A percentile compares a stretch with the other conserved stretches of the same genome.
Conservation (phyloP, 1,284 basidiomycete genomes). For the Trametes polyzona region DNA sequence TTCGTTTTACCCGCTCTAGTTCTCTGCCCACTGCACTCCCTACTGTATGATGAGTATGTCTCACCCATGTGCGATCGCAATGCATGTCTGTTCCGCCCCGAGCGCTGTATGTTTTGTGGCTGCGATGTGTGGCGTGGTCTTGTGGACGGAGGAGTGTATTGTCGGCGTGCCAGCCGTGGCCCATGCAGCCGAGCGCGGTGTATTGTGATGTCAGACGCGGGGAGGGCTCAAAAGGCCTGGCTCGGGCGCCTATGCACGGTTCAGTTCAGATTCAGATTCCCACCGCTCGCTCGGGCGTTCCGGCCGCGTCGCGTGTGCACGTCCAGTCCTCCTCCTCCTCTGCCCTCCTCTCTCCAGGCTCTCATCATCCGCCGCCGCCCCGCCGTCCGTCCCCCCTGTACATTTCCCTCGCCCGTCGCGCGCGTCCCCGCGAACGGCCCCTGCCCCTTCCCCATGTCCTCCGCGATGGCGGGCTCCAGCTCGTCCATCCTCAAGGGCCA, state of each 20-base stretch:
- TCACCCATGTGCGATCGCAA: slow-evolving; percentile 31
- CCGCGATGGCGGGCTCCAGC: slow-evolving; percentile 25
- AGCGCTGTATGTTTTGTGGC: neutral
- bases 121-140: too few species aligned
- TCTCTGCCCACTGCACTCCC: slow-evolving; percentile 16
- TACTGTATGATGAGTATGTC: slow-evolving; percentile 37
- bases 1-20: slow-evolving; percentile 19
- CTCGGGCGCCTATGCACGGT: neutral
- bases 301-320: slow-evolving; percentile 23
- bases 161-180: neutral
- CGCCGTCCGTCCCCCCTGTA: slow-evolving; percentile 7
- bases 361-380: slow-evolving; percentile 4
- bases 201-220: neutral
- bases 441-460: slow-evolving; percentile 25
- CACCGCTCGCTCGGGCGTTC: slow-evolving; percentile 7
- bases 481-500: slow-evolving; percentile 31
- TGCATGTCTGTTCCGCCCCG: slow-evolving; percentile 24
- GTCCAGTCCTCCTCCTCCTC: slow-evolving; percentile 4
- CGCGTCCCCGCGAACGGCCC: slow-evolving; percentile 10
- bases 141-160: neutral
- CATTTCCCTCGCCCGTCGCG: slow-evolving; percentile 1
- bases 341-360: slow-evolving; percentile 4
- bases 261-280: neutral
- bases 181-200: too few species aligned
- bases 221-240: neutral